Percentiles rank a stretch among this genome's conserved stretches.
Evolutionary conservation across 352 stramenopile species (phyloP).

Genomic region (Blastocystis sp.): DNA sequence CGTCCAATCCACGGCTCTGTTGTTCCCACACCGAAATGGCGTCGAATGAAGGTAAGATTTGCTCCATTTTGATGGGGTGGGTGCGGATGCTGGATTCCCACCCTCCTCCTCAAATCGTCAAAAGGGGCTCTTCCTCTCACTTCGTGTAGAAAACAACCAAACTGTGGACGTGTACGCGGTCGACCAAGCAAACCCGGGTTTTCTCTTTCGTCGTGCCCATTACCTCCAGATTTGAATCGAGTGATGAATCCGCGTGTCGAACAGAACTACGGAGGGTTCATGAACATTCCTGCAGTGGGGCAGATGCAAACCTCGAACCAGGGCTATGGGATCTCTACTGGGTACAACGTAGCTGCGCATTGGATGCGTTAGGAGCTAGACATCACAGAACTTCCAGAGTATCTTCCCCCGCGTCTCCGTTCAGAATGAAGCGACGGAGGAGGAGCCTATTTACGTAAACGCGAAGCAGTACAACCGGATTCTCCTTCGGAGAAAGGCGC

Average conservation of each 20-base stretch:
- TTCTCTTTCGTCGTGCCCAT: not conserved
- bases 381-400: not conserved
- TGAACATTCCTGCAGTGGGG: conserved; percentile 14
- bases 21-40: conserved; percentile 22
- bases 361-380: not conserved
- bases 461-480: conserved; percentile 88
- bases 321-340: not conserved
- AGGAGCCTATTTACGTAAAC: conserved; percentile 87
- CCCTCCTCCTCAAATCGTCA: not conserved
- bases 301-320: not conserved
- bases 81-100: not conserved
- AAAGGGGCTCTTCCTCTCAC: not conserved
- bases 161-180: conserved; percentile 28
- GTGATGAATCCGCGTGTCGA: conserved; percentile 26
- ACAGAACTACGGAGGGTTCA: conserved; percentile 23
- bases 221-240: conserved; percentile 11
- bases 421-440: conserved; percentile 78
- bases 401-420: conserved; percentile 55
- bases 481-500: conserved; percentile 85
- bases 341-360: not conserved
- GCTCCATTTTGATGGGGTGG: not conserved
- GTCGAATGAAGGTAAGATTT: conserved; percentile 34
- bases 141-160: conserved; percentile 24
- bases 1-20: conserved; percentile 11
- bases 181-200: conserved; percentile 15